Evolutionary conservation across 1,284 basidiomycete genomes (phyloP).

Genomic region (Fomitopsis palustris): DNA sequence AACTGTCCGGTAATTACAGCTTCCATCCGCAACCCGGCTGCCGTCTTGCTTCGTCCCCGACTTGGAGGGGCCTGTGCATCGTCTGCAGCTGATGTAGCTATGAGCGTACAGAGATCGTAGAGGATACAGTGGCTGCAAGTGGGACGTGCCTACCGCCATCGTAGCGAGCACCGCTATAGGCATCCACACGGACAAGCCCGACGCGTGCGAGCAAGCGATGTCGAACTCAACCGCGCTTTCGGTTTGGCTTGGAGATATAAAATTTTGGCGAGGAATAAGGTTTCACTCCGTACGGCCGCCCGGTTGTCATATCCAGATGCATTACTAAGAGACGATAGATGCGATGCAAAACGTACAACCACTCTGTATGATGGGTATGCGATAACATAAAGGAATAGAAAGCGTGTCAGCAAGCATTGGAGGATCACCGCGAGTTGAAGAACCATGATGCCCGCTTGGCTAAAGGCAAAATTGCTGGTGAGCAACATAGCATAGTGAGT

Average conservation of each 20-base stretch:
- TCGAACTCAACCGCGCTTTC: not conserved
- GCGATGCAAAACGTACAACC: slow-evolving; percentile 34
- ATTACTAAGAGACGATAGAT: slow-evolving; percentile 31
- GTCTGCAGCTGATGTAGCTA: not conserved
- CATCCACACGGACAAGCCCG: not conserved
- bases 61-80: not conserved
- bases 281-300: slow-evolving; percentile 6
- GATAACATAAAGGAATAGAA: slow-evolving; percentile 13
- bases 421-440: slow-evolving; percentile 69
- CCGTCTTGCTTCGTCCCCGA: not conserved
- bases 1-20: slow-evolving; percentile 10
- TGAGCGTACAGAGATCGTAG: not conserved
- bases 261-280: slow-evolving; percentile 5
- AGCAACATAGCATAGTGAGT: slow-evolving; percentile 7
- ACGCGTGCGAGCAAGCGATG: not conserved
- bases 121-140: not conserved
- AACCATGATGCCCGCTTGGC: slow-evolving; percentile 88
- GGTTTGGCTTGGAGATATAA: not conserved
- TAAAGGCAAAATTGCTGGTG: slow-evolving; percentile 26
- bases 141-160: not conserved
- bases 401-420: slow-evolving; percentile 5
- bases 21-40: not conserved
- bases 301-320: slow-evolving; percentile 26
- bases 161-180: not conserved
- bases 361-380: slow-evolving; percentile 25